Evolutionary conservation across 768 basidiomycete genomes (phyloP), one percentile per base, ranked within the genome.

Genomic region (Chalciporus sphaerocephalus): DNA sequence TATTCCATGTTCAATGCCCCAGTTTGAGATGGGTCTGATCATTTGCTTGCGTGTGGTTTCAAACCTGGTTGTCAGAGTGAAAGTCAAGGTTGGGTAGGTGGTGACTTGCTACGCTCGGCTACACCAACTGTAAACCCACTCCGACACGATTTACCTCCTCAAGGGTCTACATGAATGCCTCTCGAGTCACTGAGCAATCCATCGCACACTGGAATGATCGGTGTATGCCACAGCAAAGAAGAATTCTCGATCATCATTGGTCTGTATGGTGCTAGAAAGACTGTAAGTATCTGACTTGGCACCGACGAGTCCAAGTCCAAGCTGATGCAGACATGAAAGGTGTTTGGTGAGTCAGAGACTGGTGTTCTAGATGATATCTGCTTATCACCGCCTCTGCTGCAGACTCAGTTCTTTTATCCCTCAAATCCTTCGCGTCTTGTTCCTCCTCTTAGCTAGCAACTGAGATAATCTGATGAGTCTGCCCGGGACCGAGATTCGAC

Each of bases 201-300:
- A 7, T 20, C 17, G 3, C n/a, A 7, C 18, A 18, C 20, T 35
- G 22, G 7, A 40, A 13, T 17, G 13, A 15, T 37, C 34, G 30
- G 40, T 48, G 40, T 66, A 40, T n/a, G 35, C 25, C n/a, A 13
- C 57, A 87, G 87, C 61, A 89, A 87, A 61, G 83, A 90, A 48
- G n/a, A 95, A 56, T 97, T 94, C 63, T 92, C 89, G 9, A 84
- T 97, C 21, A 89, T 97, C 61, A 83, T 98, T 43, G 95, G 94
- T 10, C 77, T 93, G 15, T 91, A 92, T 64, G 89, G 87, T 13
- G 92, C 92, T 24, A 92, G 93, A 38, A 96, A 96, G 71, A 92
- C 92, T 44, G n/a, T n/a, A 88, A 89, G n/a, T n/a, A n/a, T n/a
- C 24, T 25, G n/a, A n/a, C n/a, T n/a, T n/a, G n/a, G n/a, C n/a